phyloP scores from a whole-genome alignment of 2,329 filamentous ascomycete genomes.

The Exophiala spinifera region DNA sequence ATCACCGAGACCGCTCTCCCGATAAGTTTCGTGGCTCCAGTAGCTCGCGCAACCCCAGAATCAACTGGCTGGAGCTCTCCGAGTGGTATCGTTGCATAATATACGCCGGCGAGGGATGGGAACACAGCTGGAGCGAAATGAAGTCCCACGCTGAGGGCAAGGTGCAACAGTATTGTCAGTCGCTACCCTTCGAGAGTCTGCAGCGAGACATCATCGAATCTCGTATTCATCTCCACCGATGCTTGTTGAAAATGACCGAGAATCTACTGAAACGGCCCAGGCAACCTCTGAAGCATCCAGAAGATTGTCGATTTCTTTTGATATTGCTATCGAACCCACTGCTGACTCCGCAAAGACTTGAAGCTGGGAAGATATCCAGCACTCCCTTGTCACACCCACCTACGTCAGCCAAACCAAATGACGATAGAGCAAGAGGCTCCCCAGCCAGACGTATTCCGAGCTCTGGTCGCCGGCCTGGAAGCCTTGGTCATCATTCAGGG shows the following conservation, averaged over 20 bases:
- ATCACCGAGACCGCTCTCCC: conserved; percentile 36
- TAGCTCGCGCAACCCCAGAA: conserved; percentile 61
- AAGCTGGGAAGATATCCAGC: conserved; percentile 15
- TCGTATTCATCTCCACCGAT: conserved; percentile 65
- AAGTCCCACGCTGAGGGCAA: conserved; percentile 32
- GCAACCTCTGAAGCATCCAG: conserved; percentile 62
- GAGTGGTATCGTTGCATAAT: conserved; percentile 73
- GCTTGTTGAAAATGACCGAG: conserved; percentile 74
- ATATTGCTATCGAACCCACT: conserved; percentile 77
- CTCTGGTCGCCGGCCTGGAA: conserved; percentile 32
- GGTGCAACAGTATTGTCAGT: conserved; percentile 36
- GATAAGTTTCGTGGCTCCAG: conserved; percentile 42
- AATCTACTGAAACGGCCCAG: conserved; percentile 76
- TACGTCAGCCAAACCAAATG: conserved; percentile 1
- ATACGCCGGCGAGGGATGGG: conserved; percentile 67
- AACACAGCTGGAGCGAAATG: conserved; percentile 56
- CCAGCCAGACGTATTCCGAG: conserved; percentile 19
- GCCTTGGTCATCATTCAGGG: conserved; percentile 69
- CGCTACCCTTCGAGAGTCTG: conserved; percentile 36
- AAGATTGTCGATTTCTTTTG: conserved; percentile 73
- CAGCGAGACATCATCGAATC: conserved; percentile 56
- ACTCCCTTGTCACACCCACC: conserved; percentile 9
- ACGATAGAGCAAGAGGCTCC: conserved; percentile 23
- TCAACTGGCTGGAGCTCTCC: conserved; percentile 70
- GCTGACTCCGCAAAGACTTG: conserved; percentile 42